Base-by-base conservation (phyloP, 2,329 filamentous ascomycete genomes). In the Acrocalymma vagum region DNA sequence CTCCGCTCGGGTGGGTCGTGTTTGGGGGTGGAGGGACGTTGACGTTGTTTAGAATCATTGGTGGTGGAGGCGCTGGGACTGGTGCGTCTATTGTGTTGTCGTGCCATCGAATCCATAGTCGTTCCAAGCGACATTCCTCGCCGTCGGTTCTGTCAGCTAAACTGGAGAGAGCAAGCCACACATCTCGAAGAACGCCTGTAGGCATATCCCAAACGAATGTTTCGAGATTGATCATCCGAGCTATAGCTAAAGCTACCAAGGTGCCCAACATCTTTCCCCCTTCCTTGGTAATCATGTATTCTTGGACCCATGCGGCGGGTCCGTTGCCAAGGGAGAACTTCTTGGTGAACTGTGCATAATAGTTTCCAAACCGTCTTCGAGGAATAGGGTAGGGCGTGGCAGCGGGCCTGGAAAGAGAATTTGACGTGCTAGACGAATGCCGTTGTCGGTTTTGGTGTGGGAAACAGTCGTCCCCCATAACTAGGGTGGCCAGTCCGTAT, bases 191-290 rank as follows among this genome's bases (percentile, higher is more conserved):
- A 13, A 94, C 86, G 1, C 89, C 90, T 0, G 89, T 94, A 1
- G 89, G 89, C 89, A 94, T 93, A 60, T 95, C 89, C 89, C 89
- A 94, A 3, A 89, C 78, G 60, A 94, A 94, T 0, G 84, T 85
- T 69, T 94, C 89, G 25, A 95, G 77, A 58, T 89, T 90, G 35
- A 83, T 75, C 89, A 94, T 94, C 48, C 87, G 85, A 28, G 85
- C 84, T n/a, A 94, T 78, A 9, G 88, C 87, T 51, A 92, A 72
- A 8, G 88, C 87, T 9, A 91, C 88, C 33, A 94, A 73, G 1
- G 88, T 93, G 5, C 88, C 88, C n/a, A 94, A 78, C 88, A 94
- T 91, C 72, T 93, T 94, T 3, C 90, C 90, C 41, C 86, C 85
- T 63, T 93, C 88, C 69, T 91, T 92, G 3, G 82, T 86, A 56